A percentile compares a stretch with the other conserved stretches of the same genome.
phyloP scores from a whole-genome alignment of 352 stramenopile genomes.

The Globisporangium cystogenes region DNA sequence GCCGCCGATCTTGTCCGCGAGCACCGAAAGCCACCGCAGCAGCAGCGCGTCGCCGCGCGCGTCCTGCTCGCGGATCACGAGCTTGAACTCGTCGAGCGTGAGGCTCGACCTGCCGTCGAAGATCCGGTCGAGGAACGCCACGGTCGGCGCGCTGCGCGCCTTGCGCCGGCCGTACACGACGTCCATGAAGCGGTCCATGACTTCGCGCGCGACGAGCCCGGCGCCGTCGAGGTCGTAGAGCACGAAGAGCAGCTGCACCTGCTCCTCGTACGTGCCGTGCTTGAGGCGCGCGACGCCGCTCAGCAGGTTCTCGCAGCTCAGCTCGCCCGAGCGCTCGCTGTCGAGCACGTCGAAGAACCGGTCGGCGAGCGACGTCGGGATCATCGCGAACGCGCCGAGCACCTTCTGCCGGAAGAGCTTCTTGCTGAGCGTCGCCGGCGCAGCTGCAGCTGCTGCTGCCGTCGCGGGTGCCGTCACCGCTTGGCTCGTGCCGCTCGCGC shows the following conservation, averaged over 20 bases:
- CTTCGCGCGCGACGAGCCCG: slow-evolving; percentile 56
- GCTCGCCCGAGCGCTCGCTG: slow-evolving; percentile 47
- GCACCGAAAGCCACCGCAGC: slow-evolving; percentile 54
- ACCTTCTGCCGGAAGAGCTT: slow-evolving; percentile 81
- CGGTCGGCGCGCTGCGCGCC: slow-evolving; percentile 31
- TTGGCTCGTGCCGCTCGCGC: slow-evolving; percentile 3
- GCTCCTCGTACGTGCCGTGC: slow-evolving; percentile 64
- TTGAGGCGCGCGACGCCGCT: slow-evolving; percentile 72
- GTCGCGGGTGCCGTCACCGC: not conserved
- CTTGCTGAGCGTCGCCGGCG: slow-evolving; percentile 33
- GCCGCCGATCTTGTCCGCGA: slow-evolving; percentile 59
- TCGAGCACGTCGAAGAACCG: slow-evolving; percentile 84
- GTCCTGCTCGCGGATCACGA: slow-evolving; percentile 50
- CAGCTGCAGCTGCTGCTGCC: not conserved
- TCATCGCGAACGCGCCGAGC: slow-evolving; percentile 68
- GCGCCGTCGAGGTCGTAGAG: slow-evolving; percentile 79
- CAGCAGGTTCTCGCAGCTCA: slow-evolving; percentile 61
- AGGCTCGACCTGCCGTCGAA: slow-evolving; percentile 40
- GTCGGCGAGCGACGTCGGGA: slow-evolving; percentile 78
- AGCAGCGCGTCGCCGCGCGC: slow-evolving; percentile 44
- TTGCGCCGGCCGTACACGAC: slow-evolving; percentile 71
- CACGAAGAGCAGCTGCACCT: slow-evolving; percentile 72
- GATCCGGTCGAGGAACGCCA: slow-evolving; percentile 51
- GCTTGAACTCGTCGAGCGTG: slow-evolving; percentile 58
- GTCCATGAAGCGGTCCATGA: slow-evolving; percentile 80